Evolutionary conservation across 2,329 filamentous ascomycete species (phyloP).

Genomic region (Exserohilum turcica): DNA sequence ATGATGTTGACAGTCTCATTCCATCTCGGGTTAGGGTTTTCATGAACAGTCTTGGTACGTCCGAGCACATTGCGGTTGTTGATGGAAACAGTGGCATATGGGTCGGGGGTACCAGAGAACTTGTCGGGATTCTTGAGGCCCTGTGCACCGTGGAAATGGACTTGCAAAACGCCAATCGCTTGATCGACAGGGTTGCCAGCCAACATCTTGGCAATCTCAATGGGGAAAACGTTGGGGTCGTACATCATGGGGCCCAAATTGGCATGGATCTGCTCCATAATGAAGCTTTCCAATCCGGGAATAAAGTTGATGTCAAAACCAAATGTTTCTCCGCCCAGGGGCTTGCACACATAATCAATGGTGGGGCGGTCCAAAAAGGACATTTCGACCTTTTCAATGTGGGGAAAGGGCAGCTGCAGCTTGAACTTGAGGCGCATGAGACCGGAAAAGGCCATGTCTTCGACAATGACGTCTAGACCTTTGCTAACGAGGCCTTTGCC

Average conservation of each 20-base stretch:
- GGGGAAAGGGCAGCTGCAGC: slow-evolving; percentile 92
- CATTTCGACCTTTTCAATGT: slow-evolving; percentile 92
- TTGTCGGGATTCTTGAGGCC: slow-evolving; percentile 95
- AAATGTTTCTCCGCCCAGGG: slow-evolving; percentile 90
- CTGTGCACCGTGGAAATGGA: slow-evolving; percentile 88
- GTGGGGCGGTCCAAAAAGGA: slow-evolving; percentile 87
- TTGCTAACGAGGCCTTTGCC: slow-evolving; percentile 98
- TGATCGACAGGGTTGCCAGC: slow-evolving; percentile 92
- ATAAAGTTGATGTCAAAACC: slow-evolving; percentile 99
- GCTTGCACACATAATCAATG: slow-evolving; percentile 98
- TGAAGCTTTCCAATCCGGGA: slow-evolving; percentile 89
- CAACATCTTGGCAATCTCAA: slow-evolving; percentile 98
- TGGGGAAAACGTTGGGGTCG: slow-evolving; percentile 93
- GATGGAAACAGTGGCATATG: slow-evolving; percentile 83
- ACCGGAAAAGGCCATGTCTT: slow-evolving; percentile 95
- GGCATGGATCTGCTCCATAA: slow-evolving; percentile 93
- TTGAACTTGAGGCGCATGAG: slow-evolving; percentile 98
- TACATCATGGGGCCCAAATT: slow-evolving; percentile 98
- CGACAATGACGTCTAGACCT: slow-evolving; percentile 94
- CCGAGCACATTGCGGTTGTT: slow-evolving; percentile 82
- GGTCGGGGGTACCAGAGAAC: slow-evolving; percentile 88
- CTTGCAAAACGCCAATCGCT: slow-evolving; percentile 88
- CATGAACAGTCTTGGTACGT: slow-evolving; percentile 84
- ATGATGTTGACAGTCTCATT: slow-evolving; percentile 97
- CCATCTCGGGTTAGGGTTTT: slow-evolving; percentile 88